phyloP scores from a whole-genome alignment of 306 rosid species.

The Luffa acutangula region DNA sequence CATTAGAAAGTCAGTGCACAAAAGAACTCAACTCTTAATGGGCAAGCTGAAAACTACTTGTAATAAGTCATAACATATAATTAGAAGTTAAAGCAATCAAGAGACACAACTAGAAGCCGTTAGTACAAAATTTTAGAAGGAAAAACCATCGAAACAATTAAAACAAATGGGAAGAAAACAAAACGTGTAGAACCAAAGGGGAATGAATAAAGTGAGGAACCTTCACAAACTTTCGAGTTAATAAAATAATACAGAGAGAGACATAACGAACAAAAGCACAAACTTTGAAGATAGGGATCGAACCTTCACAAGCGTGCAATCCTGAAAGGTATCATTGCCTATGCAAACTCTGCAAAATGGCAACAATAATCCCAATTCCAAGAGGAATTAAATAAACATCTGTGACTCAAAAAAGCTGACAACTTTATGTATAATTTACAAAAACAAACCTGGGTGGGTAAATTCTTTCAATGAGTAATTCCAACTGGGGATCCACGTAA shows the following conservation, averaged over 20 bases:
- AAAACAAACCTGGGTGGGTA: slow-evolving; percentile 65
- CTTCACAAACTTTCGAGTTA: too few species aligned
- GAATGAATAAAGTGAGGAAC: too few species aligned
- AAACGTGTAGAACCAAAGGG: too few species aligned
- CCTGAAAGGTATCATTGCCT: slow-evolving; percentile 62
- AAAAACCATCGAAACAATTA: too few species aligned
- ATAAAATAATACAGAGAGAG: neutral
- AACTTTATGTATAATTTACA: neutral
- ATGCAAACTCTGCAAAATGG: slow-evolving; percentile 57
- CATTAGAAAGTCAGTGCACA: too few species aligned
- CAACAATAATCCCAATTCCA: neutral
- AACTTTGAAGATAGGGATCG: neutral
- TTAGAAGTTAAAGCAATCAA: too few species aligned
- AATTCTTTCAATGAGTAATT: slow-evolving; percentile 71
- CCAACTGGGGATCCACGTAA: slow-evolving; percentile 51
- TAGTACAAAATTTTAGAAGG: too few species aligned
- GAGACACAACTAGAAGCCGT: too few species aligned
- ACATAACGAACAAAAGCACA: neutral
- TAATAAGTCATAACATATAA: too few species aligned
- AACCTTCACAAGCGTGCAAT: slow-evolving; percentile 82
- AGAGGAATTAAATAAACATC: neutral
- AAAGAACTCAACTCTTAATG: too few species aligned
- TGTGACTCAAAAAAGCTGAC: neutral
- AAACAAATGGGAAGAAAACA: too few species aligned
- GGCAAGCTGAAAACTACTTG: too few species aligned